phyloP scores from a whole-genome alignment of 139 green algal species.

The Raphidocelis subcapitata region DNA sequence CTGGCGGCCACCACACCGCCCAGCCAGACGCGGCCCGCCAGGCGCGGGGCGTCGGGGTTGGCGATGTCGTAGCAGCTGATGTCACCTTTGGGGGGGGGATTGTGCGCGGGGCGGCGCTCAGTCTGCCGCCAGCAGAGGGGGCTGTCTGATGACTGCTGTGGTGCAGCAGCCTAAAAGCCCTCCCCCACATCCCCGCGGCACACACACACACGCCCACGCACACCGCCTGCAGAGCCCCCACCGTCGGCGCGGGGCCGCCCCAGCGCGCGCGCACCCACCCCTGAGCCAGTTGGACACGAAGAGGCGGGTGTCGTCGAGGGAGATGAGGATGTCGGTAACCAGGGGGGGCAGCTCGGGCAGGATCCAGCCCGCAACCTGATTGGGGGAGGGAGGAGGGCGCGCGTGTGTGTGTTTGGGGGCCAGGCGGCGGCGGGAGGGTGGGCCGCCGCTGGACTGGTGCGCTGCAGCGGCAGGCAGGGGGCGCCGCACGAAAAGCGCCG shows the following conservation, averaged over 20 bases:
- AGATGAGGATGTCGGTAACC: slow-evolving; percentile 89
- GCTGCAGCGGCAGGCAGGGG: neutral
- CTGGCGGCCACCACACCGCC: slow-evolving; percentile 67
- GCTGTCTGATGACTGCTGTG: too few species aligned
- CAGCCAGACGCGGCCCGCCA: slow-evolving; percentile 71
- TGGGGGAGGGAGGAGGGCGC: neutral
- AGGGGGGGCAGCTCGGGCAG: slow-evolving; percentile 79
- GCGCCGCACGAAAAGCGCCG: neutral
- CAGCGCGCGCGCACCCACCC: slow-evolving; percentile 3
- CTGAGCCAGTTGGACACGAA: slow-evolving; percentile 77
- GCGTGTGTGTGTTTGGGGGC: neutral
- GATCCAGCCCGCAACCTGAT: slow-evolving; percentile 76
- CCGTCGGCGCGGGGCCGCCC: neutral
- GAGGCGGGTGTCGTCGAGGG: slow-evolving; percentile 75
- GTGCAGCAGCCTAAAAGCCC: too few species aligned
- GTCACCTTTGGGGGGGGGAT: slow-evolving; percentile 36
- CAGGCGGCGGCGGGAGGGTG: neutral
- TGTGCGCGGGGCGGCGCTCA: too few species aligned
- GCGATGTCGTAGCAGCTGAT: slow-evolving; percentile 80
- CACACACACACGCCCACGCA: too few species aligned
- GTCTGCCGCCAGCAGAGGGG: too few species aligned
- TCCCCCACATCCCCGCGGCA: too few species aligned
- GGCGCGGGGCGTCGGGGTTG: slow-evolving; percentile 61
- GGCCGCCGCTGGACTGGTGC: neutral
- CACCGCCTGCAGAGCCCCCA: too few species aligned